Evolutionary conservation across 345 rosid species (phyloP).

Genomic region (Rhodamnia rubescens): DNA sequence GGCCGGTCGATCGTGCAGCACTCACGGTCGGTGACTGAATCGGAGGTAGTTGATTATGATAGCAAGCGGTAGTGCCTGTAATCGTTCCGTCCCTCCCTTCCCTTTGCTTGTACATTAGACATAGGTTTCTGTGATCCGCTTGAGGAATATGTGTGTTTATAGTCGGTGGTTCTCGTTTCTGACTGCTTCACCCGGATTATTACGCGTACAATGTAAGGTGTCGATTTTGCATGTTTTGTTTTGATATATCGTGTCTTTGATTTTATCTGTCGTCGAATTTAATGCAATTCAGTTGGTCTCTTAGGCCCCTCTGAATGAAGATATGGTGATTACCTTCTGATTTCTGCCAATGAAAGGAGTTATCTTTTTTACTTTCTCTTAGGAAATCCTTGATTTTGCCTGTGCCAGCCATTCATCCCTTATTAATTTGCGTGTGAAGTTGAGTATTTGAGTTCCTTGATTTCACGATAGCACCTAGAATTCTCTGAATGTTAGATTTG

Average conservation of each 20-base stretch:
- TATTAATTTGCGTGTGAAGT: not conserved
- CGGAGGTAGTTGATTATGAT: slow-evolving; percentile 66
- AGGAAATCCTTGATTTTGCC: not conserved
- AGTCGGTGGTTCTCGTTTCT: not conserved
- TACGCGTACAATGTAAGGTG: not conserved
- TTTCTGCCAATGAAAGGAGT: not conserved
- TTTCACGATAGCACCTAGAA: not conserved
- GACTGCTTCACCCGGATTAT: not conserved
- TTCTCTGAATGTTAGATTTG: not conserved
- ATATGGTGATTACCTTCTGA: not conserved
- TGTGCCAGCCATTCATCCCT: not conserved
- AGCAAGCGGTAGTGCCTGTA: slow-evolving; percentile 6
- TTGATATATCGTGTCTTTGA: not conserved
- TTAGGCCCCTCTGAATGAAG: not conserved
- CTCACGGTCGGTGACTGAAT: slow-evolving; percentile 71
- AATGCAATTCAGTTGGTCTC: not conserved
- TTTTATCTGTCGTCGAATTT: not conserved
- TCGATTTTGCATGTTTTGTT: not conserved
- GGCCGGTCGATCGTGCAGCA: slow-evolving; percentile 79
- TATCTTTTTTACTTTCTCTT: not conserved
- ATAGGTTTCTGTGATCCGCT: not conserved
- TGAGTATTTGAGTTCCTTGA: not conserved
- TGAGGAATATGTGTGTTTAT: not conserved
- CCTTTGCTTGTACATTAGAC: not conserved
- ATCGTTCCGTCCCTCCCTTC: not conserved